These are phyloP conservation scores for Mucor ambiguus DNA, from an alignment of 371 early-diverging fungal species.

Conservation along the genomic window DNA sequence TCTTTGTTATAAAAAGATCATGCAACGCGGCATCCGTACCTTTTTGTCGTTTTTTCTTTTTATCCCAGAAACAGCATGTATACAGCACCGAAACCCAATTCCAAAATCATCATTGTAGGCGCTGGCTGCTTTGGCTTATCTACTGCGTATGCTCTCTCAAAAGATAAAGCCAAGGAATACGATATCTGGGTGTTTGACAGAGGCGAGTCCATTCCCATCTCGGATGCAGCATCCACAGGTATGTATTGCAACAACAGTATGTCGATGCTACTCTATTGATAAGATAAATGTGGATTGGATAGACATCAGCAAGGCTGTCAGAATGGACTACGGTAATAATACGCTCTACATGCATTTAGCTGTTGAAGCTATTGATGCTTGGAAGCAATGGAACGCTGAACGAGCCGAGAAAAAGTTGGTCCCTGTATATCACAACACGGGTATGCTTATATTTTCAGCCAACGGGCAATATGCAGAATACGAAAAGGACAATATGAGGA, in stretches of 20 bases:
- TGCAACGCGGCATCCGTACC: not conserved
- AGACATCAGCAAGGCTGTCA: constrained; percentile 56
- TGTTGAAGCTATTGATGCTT: constrained; percentile 45
- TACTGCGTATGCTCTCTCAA: constrained; percentile 42
- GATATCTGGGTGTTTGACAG: constrained; percentile 50
- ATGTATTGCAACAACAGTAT: not conserved
- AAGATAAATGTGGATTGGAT: not conserved
- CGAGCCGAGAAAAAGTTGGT: constrained; percentile 19
- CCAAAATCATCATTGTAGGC: constrained; percentile 52
- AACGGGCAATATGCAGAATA: constrained; percentile 33
- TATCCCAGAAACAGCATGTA: not conserved
- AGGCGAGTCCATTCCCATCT: constrained; percentile 31
- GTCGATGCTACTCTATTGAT: not conserved
- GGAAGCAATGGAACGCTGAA: constrained; percentile 45
- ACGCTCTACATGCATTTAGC: constrained; percentile 42
- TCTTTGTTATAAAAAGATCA: not conserved
- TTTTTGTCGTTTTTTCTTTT: not conserved
- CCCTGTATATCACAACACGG: constrained; percentile 46
- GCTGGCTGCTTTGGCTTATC: constrained; percentile 57
- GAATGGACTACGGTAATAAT: constrained; percentile 50
- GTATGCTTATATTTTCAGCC: constrained; percentile 35
- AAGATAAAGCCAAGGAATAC: constrained; percentile 18
- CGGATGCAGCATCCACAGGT: constrained; percentile 53
- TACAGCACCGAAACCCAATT: constrained; percentile 3
- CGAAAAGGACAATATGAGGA: constrained; percentile 32